phyloP scores from a whole-genome alignment of 257 asterid species.

The Eustoma russellianum region DNA sequence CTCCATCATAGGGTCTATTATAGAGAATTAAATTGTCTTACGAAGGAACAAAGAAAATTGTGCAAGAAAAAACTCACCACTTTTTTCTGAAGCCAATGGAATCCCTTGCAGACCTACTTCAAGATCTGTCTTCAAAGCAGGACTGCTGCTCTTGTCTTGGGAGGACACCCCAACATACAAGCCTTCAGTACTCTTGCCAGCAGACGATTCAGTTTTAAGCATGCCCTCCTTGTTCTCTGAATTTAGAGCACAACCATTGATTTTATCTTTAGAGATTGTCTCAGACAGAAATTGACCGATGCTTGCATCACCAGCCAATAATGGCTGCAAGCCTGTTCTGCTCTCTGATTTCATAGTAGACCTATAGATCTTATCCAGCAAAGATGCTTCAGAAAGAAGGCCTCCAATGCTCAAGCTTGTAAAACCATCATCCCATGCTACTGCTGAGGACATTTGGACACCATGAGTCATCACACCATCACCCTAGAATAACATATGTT shows the following conservation, averaged over 20 bases:
- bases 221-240: conserved; percentile 24
- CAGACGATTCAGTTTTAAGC: conserved; percentile 9
- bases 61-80: conserved; percentile 39
- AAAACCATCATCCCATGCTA: conserved; percentile 66
- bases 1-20: not conserved
- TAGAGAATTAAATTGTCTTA: conserved; percentile 1
- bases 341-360: conserved; percentile 27
- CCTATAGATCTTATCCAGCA: conserved; percentile 43
- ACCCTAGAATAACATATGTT: conserved; percentile 30
- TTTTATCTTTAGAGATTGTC: conserved; percentile 39
- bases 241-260: conserved; percentile 13
- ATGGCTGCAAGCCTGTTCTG: conserved; percentile 31
- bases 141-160: not conserved
- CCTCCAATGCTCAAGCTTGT: conserved; percentile 86
- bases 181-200: conserved; percentile 5
- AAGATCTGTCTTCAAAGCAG: conserved; percentile 9
- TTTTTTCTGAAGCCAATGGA: conserved; percentile 31
- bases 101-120: conserved; percentile 27
- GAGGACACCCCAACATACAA: conserved; percentile 1
- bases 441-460: conserved; percentile 17
- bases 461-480: conserved; percentile 25
- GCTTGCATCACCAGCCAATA: conserved; percentile 36
- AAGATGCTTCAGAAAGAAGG: conserved; percentile 65
- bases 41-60: conserved; percentile 36
- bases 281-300: conserved; percentile 38